Conservation (phyloP, 192 early-diverging fungal species). For the Anaeromyces robustus region DNA sequence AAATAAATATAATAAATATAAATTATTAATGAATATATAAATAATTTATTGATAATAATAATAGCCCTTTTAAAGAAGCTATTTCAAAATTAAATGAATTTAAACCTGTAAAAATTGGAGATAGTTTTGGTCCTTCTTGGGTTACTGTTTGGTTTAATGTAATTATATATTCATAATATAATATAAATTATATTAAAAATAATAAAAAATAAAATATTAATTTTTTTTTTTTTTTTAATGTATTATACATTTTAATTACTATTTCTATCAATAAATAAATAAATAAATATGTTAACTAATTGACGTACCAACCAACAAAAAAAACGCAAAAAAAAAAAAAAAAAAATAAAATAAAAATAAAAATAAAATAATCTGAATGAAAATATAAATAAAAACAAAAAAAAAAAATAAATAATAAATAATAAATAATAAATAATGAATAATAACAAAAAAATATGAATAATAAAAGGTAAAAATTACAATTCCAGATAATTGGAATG, state of each 20-base stretch:
- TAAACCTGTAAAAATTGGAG: slow-evolving; percentile 48
- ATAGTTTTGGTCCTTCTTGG: slow-evolving; percentile 75
- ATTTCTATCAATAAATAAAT: slow-evolving; percentile 2
- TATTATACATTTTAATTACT: too few species aligned
- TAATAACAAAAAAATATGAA: too few species aligned
- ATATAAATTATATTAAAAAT: background rate
- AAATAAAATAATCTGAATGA: slow-evolving; percentile 8
- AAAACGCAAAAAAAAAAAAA: too few species aligned
- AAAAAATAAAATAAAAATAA: background rate
- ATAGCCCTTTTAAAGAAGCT: slow-evolving; percentile 53
- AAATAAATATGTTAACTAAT: slow-evolving; percentile 22
- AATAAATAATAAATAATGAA: slow-evolving; percentile 49
- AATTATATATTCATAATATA: background rate
- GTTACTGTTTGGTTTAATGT: slow-evolving; percentile 8
- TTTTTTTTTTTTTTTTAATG: too few species aligned
- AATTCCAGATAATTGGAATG: slow-evolving; percentile 51
- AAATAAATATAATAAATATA: too few species aligned
- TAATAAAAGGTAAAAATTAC: slow-evolving; percentile 46
- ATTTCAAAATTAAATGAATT: slow-evolving; percentile 38
- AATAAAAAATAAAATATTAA: too few species aligned
- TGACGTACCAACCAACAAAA: too few species aligned
- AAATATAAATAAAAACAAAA: too few species aligned
- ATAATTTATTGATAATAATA: too few species aligned
- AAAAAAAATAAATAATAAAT: too few species aligned
- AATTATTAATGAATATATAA: too few species aligned